Evolutionary conservation across 2,329 filamentous ascomycete species (phyloP).

Genomic region (Aspergillus fischeri): DNA sequence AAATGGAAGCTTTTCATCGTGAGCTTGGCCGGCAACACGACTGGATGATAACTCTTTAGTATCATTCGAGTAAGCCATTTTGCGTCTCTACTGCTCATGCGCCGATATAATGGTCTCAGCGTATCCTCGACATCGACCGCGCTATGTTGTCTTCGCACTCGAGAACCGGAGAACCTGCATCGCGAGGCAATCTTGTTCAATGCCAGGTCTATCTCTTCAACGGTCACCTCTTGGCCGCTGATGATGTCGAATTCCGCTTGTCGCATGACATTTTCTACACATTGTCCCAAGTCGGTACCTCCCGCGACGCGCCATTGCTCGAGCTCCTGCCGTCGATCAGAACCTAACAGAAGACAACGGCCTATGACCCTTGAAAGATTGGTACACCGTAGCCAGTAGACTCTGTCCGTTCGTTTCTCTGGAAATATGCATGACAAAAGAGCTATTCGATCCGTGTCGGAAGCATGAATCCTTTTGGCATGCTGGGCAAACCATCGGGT

Average conservation of each 20-base stretch:
- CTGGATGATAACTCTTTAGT: conserved; percentile 69
- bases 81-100: conserved; percentile 63
- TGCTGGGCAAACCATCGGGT: conserved; percentile 67
- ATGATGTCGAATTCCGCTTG: conserved; percentile 50
- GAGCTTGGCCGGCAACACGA: conserved; percentile 55
- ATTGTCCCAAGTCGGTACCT: conserved; percentile 66
- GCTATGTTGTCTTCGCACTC: conserved; percentile 45
- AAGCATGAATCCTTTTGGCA: conserved; percentile 53
- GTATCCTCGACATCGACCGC: conserved; percentile 42
- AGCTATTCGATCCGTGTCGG: conserved; percentile 56
- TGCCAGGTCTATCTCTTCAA: conserved; percentile 68
- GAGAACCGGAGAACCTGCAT: conserved; percentile 66
- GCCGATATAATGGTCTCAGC: conserved; percentile 56
- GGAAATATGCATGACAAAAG: conserved; percentile 74
- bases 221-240: conserved; percentile 49
- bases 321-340: conserved; percentile 58
- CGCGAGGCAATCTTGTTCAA: conserved; percentile 64
- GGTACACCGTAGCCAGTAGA: conserved; percentile 64
- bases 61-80: conserved; percentile 86
- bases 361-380: conserved; percentile 64
- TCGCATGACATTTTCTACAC: conserved; percentile 61
- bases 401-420: conserved; percentile 69
- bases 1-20: conserved; percentile 63
- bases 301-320: conserved; percentile 58
- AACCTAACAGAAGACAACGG: conserved; percentile 62